Base-by-base conservation (phyloP, 441 rosid species). In the Flueggea neowawraea region DNA sequence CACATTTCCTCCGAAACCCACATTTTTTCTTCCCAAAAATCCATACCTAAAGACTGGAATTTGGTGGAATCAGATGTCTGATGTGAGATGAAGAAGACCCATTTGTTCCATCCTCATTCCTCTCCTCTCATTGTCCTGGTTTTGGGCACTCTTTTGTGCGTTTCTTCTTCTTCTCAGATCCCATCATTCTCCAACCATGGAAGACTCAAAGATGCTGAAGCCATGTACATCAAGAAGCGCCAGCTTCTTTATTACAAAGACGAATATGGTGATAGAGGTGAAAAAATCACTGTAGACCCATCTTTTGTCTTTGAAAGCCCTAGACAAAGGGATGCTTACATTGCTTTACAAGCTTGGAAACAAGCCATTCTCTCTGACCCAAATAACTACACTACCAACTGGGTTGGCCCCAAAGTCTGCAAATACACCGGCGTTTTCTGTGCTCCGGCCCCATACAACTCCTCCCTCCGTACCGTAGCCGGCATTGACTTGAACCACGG, bases 401-500 rank as follows among this genome's bases (percentile, higher is more conserved):
- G 98, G 98, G 80, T 78, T 61, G 91, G 98, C 77, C 80, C 98
- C 73, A 12, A 16, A 31, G 97, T 94, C 45, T 94, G 98, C 54
- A 43, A 43, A 70, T 94, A 89, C 75, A 68, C 73, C 10, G 76
- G 73, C 0, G 94, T 94, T 7, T 87, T 9, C 88, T 94, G 98
- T 58, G 89, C 98, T 0, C 78, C 0, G 0, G 89, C 96, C 0
- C 96, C 32, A 5, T 93, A 91, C 67, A 73, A 90, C 73, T 78
- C 33, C 28, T 67, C 47, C 45, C 83, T 89, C 80, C 71, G 63
- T 6, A 94, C 97, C 0, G 98, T 94, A 32, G 95, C 96, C 67
- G 98, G 96, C 47, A 79, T 88, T 74, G 97, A 90, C 74, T 93
- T 94, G 60, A 94, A 94, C 80, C 96, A 90, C 22, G 96, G 82